These are phyloP conservation scores for Arthrobotrys entomopaga DNA, from an alignment of 2,329 filamentous ascomycete species.

Conservation along the genomic window DNA sequence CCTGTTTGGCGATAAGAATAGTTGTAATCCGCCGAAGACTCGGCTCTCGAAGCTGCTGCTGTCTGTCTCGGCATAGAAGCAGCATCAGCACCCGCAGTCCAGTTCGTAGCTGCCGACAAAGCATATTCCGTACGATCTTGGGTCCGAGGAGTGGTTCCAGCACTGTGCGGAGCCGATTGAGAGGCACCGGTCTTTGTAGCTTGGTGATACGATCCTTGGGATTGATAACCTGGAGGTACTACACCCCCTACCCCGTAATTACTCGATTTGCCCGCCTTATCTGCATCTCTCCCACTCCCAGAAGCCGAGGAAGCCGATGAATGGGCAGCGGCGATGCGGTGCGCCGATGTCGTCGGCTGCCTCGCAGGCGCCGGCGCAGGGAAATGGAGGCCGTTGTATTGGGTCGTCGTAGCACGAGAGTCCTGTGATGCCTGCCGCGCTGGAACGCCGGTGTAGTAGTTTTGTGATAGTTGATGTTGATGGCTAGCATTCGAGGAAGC, in stretches of 20 bases:
- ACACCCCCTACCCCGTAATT: conserved; percentile 11
- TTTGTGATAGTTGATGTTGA: conserved; percentile 20
- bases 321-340: neutral
- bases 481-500: conserved; percentile 13
- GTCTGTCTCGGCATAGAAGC: conserved; percentile 3
- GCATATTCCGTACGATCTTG: conserved; percentile 28
- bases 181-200: neutral
- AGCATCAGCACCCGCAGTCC: conserved; percentile 7
- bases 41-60: neutral
- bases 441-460: conserved; percentile 16
- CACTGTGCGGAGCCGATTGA: conserved; percentile 12
- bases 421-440: conserved; percentile 11
- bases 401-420: conserved; percentile 23
- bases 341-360: conserved; percentile 13
- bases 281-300: conserved; percentile 5
- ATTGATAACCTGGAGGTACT: conserved; percentile 9
- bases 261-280: neutral
- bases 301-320: neutral
- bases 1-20: conserved; percentile 25
- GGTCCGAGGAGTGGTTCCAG: neutral
- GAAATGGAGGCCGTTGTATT: conserved; percentile 50
- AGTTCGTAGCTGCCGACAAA: conserved; percentile 1
- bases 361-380: conserved; percentile 18
- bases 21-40: conserved; percentile 1
- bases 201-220: conserved; percentile 24